phyloP scores from a whole-genome alignment of 2,329 filamentous ascomycete species.

The Clonostachys rosea region DNA sequence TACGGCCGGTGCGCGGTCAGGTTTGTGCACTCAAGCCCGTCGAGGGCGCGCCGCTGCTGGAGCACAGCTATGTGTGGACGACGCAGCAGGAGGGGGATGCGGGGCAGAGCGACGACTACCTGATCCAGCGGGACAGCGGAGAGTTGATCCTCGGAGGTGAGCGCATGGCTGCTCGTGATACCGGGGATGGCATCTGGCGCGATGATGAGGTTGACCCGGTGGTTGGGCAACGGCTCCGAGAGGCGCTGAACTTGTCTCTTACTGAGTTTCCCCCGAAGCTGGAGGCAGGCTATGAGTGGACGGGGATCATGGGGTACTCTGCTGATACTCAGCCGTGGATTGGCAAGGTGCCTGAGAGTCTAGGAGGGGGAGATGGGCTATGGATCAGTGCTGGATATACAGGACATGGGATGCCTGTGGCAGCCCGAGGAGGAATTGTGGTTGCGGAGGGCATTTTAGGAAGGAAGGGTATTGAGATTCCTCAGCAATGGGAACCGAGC shows the following conservation, averaged over 20 bases:
- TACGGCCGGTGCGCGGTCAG: constrained; percentile 74
- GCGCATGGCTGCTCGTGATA: constrained; percentile 45
- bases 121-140: constrained; percentile 61
- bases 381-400: constrained; percentile 65
- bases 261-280: constrained; percentile 41
- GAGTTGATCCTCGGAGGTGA: constrained; percentile 70
- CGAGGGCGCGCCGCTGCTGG: constrained; percentile 24
- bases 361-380: constrained; percentile 46
- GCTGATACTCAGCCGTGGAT: constrained; percentile 68
- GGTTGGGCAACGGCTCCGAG: constrained; percentile 51
- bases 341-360: constrained; percentile 52
- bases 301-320: constrained; percentile 75
- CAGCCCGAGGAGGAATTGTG: constrained; percentile 61
- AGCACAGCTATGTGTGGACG: constrained; percentile 61
- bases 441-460: constrained; percentile 56
- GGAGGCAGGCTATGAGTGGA: constrained; percentile 61
- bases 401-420: constrained; percentile 74
- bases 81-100: constrained; percentile 18
- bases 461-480: constrained; percentile 31
- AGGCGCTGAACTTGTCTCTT: constrained; percentile 32
- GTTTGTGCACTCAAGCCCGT: constrained; percentile 63
- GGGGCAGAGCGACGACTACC: constrained; percentile 61
- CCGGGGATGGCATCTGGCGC: constrained; percentile 47
- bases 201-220: constrained; percentile 53
- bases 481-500: constrained; percentile 31